These are phyloP conservation scores for Heterobasidion irregulare DNA, from an alignment of 1,284 basidiomycete species.

Conservation along the genomic window DNA sequence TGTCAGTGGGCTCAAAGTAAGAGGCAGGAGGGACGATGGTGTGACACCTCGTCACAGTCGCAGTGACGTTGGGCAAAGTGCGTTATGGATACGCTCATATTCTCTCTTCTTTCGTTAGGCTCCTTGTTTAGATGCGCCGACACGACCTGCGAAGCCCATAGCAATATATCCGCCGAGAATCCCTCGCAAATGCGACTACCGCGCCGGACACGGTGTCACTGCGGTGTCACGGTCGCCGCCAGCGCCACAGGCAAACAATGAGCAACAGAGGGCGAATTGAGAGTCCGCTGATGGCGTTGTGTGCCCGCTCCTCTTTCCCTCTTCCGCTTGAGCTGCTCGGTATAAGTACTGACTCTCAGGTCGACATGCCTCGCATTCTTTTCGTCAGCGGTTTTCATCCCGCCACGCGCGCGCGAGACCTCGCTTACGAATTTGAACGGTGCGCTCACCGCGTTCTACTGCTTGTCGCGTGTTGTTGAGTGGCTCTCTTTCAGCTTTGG, in stretches of 20 bases:
- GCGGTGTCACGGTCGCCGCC: too few species aligned
- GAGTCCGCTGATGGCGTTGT: neutral
- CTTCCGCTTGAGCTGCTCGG: neutral
- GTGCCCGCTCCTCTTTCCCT: neutral
- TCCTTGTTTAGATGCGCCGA: too few species aligned
- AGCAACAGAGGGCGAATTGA: neutral
- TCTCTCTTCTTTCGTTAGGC: neutral
- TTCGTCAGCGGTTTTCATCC: constrained; percentile 83
- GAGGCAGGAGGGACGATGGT: neutral
- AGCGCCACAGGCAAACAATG: neutral
- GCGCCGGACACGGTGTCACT: too few species aligned
- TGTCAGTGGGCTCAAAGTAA: neutral
- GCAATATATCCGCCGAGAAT: too few species aligned
- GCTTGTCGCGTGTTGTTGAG: neutral
- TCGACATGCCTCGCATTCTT: constrained; percentile 62
- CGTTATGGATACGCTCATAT: too few species aligned
- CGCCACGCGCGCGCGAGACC: constrained; percentile 69
- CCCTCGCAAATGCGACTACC: too few species aligned
- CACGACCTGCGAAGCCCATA: too few species aligned
- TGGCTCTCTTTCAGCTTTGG: constrained; percentile 45
- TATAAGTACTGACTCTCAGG: neutral
- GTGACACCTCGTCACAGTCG: neutral
- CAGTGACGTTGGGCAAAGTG: too few species aligned
- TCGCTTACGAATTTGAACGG: constrained; percentile 86
- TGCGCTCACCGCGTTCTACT: constrained; percentile 24